Conservation (phyloP, 2,329 filamentous ascomycete genomes). For the Dothideomycetes sp. region DNA sequence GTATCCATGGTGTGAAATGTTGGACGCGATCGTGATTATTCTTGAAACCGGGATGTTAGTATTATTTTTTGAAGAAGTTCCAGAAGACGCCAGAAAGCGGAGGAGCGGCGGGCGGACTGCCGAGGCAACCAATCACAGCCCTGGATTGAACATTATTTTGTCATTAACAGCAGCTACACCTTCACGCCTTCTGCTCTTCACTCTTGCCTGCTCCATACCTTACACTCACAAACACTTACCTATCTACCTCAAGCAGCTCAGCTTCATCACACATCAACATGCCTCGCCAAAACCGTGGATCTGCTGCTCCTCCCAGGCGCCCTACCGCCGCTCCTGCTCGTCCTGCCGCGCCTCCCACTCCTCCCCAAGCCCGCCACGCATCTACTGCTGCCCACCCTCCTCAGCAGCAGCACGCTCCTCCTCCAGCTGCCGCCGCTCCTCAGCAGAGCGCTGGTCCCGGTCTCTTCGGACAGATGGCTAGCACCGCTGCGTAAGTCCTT, state of each 20-base stretch:
- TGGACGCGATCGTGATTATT: too few species aligned
- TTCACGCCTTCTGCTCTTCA: not conserved
- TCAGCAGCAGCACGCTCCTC: slow-evolving; percentile 42
- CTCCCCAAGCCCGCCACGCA: slow-evolving; percentile 44
- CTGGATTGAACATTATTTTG: slow-evolving; percentile 1
- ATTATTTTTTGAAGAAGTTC: slow-evolving; percentile 7
- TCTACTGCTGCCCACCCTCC: slow-evolving; percentile 40
- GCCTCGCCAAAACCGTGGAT: slow-evolving; percentile 41
- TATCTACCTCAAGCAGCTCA: not conserved
- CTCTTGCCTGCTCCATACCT: not conserved
- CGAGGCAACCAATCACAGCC: slow-evolving; percentile 11
- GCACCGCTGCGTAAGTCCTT: slow-evolving; percentile 87
- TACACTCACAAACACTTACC: not conserved
- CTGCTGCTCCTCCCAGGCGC: slow-evolving; percentile 36
- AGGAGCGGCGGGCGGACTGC: slow-evolving; percentile 1
- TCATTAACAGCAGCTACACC: slow-evolving; percentile 1
- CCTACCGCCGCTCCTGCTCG: slow-evolving; percentile 35
- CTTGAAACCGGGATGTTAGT: slow-evolving; percentile 4
- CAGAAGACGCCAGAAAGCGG: slow-evolving; percentile 2
- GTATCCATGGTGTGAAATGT: slow-evolving; percentile 39
- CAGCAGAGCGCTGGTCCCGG: slow-evolving; percentile 59
- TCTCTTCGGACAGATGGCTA: slow-evolving; percentile 93
- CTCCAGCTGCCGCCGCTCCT: slow-evolving; percentile 31
- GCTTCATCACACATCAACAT: slow-evolving; percentile 27
- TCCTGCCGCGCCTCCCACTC: slow-evolving; percentile 58